Percentiles rank a stretch among this genome's conserved stretches.
Conservation (phyloP, 2,329 filamentous ascomycete species). For the Achaetomium macrosporum region DNA sequence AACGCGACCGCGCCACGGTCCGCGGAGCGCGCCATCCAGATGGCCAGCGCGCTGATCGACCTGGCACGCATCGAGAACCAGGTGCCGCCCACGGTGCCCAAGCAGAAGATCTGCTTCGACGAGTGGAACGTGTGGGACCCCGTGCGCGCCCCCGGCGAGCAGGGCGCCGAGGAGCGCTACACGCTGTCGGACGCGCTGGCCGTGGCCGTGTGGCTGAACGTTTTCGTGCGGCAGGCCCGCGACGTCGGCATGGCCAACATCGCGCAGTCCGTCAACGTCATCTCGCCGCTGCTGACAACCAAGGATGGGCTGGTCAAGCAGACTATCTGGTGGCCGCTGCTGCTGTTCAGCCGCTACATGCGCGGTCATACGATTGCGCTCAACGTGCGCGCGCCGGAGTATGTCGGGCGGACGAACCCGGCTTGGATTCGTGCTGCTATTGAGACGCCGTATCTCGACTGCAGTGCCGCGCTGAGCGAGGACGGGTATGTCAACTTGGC, state of each 20-base stretch:
- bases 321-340: slow-evolving; percentile 68
- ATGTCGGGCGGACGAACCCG: slow-evolving; percentile 61
- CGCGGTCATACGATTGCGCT: slow-evolving; percentile 62
- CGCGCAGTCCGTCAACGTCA: slow-evolving; percentile 72
- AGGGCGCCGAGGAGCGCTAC: slow-evolving; percentile 68
- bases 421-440: slow-evolving; percentile 59
- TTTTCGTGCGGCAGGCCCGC: slow-evolving; percentile 65
- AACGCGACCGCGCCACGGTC: slow-evolving; percentile 58
- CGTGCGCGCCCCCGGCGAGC: slow-evolving; percentile 61
- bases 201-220: slow-evolving; percentile 70
- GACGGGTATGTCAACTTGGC: slow-evolving; percentile 59
- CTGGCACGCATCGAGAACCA: slow-evolving; percentile 65
- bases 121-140: slow-evolving; percentile 85
- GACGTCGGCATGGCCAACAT: slow-evolving; percentile 74
- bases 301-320: slow-evolving; percentile 60
- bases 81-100: slow-evolving; percentile 52
- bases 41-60: slow-evolving; percentile 63
- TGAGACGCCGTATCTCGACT: slow-evolving; percentile 66
- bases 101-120: slow-evolving; percentile 72
- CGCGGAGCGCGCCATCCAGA: slow-evolving; percentile 69
- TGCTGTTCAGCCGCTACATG: slow-evolving; percentile 67
- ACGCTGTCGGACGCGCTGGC: slow-evolving; percentile 70
- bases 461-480: slow-evolving; percentile 53
- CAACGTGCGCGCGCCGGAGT: slow-evolving; percentile 58
- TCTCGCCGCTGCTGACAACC: slow-evolving; percentile 69